A percentile compares a stretch with the other conserved stretches of the same genome.
Conservation (phyloP, 768 basidiomycete genomes). For the Piloderma croceum region DNA sequence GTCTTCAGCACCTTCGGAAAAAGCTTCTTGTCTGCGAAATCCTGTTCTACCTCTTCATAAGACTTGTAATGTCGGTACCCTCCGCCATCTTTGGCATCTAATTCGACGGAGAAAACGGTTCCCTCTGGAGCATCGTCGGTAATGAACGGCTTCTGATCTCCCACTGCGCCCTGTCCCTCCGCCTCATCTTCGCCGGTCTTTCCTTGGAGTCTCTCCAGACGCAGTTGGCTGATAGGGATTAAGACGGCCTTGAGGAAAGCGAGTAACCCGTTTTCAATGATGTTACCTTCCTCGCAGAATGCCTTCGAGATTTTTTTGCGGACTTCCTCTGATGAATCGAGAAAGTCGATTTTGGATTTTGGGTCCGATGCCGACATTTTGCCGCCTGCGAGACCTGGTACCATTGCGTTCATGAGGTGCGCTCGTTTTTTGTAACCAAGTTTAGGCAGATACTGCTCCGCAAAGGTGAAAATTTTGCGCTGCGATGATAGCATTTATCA, state of each 20-base stretch:
- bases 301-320: constrained; percentile 88
- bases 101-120: constrained; percentile 71
- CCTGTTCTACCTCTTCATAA: constrained; percentile 62
- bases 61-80: constrained; percentile 60
- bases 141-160: constrained; percentile 59
- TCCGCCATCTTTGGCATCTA: constrained; percentile 81
- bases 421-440: constrained; percentile 92
- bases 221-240: constrained; percentile 78
- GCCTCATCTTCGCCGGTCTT: constrained; percentile 35
- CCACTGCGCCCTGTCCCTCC: constrained; percentile 41
- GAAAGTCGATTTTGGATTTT: constrained; percentile 96
- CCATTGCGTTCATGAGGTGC: constrained; percentile 98
- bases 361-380: constrained; percentile 99
- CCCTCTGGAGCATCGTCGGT: constrained; percentile 68
- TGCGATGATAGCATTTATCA: constrained; percentile 24
- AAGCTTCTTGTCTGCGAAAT: constrained; percentile 69
- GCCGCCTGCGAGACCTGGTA: constrained; percentile 87
- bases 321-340: constrained; percentile 78
- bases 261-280: constrained; percentile 82
- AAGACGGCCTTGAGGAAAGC: constrained; percentile 83
- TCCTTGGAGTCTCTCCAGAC: constrained; percentile 52
- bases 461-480: constrained; percentile 99
- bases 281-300: constrained; percentile 91
- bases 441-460: constrained; percentile 89
- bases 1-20: constrained; percentile 90